Conservation (phyloP, 345 rosid species). For the Eutrema yunnanense region DNA sequence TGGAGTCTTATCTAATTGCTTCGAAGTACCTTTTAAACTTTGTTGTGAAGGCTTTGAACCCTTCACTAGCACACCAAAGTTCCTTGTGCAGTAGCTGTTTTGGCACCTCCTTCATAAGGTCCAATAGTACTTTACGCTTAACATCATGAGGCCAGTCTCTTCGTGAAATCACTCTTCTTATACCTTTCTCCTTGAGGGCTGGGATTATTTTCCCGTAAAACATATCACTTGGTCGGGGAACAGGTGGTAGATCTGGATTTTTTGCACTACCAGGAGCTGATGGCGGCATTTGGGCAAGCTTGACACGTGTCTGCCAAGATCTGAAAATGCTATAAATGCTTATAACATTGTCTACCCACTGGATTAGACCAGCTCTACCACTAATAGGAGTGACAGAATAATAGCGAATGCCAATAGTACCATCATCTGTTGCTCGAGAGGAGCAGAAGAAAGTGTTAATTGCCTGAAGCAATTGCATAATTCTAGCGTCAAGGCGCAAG, state of each 20-base stretch:
- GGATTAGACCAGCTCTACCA: conserved; percentile 93
- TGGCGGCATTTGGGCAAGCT: conserved; percentile 57
- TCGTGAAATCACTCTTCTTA: conserved; percentile 87
- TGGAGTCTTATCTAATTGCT: background rate
- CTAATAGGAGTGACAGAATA: conserved; percentile 91
- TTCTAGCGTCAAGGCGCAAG: conserved; percentile 96
- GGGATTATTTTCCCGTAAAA: conserved; percentile 97
- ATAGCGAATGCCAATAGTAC: conserved; percentile 59
- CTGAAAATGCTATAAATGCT: conserved; percentile 84
- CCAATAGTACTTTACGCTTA: conserved; percentile 83
- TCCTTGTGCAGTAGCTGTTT: conserved; percentile 84
- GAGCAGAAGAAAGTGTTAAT: conserved; percentile 62
- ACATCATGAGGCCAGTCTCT: conserved; percentile 99
- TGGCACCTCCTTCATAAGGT: conserved; percentile 90
- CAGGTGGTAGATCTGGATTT: conserved; percentile 51
- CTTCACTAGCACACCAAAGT: conserved; percentile 97
- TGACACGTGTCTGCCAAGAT: conserved; percentile 81
- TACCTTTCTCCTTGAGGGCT: conserved; percentile 92
- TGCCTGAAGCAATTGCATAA: conserved; percentile 94
- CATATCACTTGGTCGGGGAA: conserved; percentile 97
- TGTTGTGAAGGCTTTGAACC: conserved; percentile 80
- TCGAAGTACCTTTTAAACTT: conserved; percentile 65
- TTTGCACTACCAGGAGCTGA: conserved; percentile 48
- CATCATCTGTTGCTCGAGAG: conserved; percentile 44
- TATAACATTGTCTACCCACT: conserved; percentile 86